Evolutionary conservation across 2,329 filamentous ascomycete genomes (phyloP), one percentile per base, ranked within the genome.

Genomic region (Aspergillus hortae): DNA sequence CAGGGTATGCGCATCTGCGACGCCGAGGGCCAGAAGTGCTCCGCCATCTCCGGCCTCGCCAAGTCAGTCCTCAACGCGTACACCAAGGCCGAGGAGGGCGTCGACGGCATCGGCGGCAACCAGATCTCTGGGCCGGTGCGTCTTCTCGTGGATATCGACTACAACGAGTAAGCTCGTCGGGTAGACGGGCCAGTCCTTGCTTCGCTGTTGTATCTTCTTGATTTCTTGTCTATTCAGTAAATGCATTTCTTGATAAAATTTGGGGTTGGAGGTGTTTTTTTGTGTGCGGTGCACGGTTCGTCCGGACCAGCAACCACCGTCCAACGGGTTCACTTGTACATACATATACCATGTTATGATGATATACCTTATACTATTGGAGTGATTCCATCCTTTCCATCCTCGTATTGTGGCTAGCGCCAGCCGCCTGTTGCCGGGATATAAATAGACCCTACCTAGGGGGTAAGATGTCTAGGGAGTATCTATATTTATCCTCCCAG

Each of bases 1-100:
- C 62, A 69, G 59, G 71, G 70, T 46, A 71, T 74, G 68, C 60
- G 61, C 52, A 71, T 74, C 48, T 72, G 67, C 52, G 56, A 61
- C 48, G 61, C 63, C 57, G 15, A 25, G 14, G 60, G 60, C 32
- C 44, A 49, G 4, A 48, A 53, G 46, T 72, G 69, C 64, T 73
- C 70, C 11, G 51, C 49, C 54, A 69, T 72, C 51, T 55, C 54
- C 55, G 52, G 56, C 9, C 50, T 55, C 35, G 58, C 64, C 14
- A 44, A 30, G 41, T 40, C 32, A 14, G 51, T 70, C 12, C 15
- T 57, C 51, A 68, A 66, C 49, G 71, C 69, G 54, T 74, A 74
- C 62, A 66, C 59, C 54, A 38, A 56, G 10, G 56, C 52, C 30
- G 57, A 68, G 47, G 57, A 58, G 43, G 62, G 55, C 49, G 56